Conservation (phyloP, 192 early-diverging fungal species). For the Jimgerdemannia flammicorona region DNA sequence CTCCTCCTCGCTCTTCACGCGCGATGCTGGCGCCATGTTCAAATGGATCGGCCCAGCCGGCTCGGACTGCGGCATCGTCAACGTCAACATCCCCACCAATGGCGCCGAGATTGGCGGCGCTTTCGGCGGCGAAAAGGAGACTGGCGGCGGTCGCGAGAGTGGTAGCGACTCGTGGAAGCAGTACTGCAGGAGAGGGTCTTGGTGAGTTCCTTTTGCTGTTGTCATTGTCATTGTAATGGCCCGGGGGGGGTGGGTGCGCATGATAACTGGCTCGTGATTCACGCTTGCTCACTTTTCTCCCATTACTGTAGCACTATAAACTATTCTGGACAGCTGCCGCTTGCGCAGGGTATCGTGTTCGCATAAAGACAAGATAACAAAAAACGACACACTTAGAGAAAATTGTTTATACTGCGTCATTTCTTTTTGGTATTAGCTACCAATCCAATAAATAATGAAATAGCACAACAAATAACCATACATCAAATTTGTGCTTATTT, state of each 20-base stretch:
- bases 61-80: slow-evolving; percentile 91
- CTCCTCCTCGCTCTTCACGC: slow-evolving; percentile 81
- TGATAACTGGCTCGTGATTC: too few species aligned
- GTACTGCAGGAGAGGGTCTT: slow-evolving; percentile 78
- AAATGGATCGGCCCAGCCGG: slow-evolving; percentile 90
- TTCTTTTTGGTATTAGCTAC: background rate
- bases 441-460: too few species aligned
- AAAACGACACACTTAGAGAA: background rate
- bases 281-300: too few species aligned
- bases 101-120: slow-evolving; percentile 97
- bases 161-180: slow-evolving; percentile 95
- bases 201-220: slow-evolving; percentile 24
- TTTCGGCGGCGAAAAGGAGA: slow-evolving; percentile 98
- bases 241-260: too few species aligned
- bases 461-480: too few species aligned
- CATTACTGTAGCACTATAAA: slow-evolving; percentile 73
- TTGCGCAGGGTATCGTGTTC: slow-evolving; percentile 97
- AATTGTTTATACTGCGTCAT: too few species aligned
- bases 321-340: slow-evolving; percentile 80
- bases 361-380: slow-evolving; percentile 63
- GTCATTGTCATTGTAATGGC: too few species aligned
- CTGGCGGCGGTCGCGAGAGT: slow-evolving; percentile 89
- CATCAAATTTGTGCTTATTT: too few species aligned
- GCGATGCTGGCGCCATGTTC: slow-evolving; percentile 76
- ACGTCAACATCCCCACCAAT: slow-evolving; percentile 95